Percentiles rank a stretch among this genome's conserved stretches.
phyloP scores from a whole-genome alignment of 148 eudicot genomes.

The Persicaria tinctoria region DNA sequence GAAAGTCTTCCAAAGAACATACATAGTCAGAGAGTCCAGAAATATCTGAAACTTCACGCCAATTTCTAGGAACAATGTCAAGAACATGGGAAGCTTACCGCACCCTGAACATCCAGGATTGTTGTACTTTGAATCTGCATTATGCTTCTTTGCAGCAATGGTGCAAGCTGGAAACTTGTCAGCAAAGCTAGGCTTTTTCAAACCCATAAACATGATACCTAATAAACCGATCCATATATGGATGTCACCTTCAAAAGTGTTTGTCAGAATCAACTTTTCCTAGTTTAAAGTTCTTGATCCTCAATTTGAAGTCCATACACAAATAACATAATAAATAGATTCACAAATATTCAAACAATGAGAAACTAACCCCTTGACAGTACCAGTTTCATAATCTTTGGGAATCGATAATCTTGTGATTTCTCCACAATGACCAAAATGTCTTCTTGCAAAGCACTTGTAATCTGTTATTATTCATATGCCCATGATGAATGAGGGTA shows the following conservation, averaged over 20 bases:
- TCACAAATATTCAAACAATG: background rate
- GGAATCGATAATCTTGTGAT: constrained; percentile 62
- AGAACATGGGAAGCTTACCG: constrained; percentile 44
- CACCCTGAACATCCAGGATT: constrained; percentile 93
- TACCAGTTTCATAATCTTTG: constrained; percentile 36
- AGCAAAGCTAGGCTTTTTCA: constrained; percentile 55
- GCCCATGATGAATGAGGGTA: background rate
- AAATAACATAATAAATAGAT: too few species aligned
- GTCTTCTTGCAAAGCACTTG: constrained; percentile 40
- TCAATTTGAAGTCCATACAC: too few species aligned
- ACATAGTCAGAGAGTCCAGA: background rate
- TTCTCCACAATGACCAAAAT: constrained; percentile 73
- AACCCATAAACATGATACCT: too few species aligned
- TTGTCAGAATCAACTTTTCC: too few species aligned
- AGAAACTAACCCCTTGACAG: constrained; percentile 52
- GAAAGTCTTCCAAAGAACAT: background rate
- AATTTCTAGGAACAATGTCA: background rate
- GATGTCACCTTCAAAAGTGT: too few species aligned
- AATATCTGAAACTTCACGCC: background rate
- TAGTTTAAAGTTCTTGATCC: too few species aligned
- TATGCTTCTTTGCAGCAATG: constrained; percentile 74
- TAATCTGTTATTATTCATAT: constrained; percentile 35
- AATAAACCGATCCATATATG: too few species aligned
- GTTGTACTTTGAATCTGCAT: constrained; percentile 87
- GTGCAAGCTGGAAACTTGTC: constrained; percentile 87